These are phyloP conservation scores for Agaricus subrufescens DNA, from an alignment of 768 basidiomycete species.

Conservation along the genomic window DNA sequence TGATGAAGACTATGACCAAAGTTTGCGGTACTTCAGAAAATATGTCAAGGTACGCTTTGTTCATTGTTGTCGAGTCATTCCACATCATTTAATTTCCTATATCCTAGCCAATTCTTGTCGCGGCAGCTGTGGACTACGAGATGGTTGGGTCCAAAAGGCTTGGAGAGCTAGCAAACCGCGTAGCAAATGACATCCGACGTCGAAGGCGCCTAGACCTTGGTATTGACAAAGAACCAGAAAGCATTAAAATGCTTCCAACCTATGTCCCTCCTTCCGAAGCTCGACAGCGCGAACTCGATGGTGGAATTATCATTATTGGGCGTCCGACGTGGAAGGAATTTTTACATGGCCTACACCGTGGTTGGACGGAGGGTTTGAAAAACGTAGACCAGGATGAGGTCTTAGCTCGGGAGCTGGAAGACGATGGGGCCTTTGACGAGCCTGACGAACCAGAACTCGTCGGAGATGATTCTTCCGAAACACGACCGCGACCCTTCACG, in stretches of 20 bases:
- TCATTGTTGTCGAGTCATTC: slow-evolving; percentile 10
- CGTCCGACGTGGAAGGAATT: slow-evolving; percentile 94
- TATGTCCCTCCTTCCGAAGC: slow-evolving; percentile 48
- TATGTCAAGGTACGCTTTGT: slow-evolving; percentile 82
- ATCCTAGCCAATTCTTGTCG: slow-evolving; percentile 83
- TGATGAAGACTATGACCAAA: slow-evolving; percentile 86
- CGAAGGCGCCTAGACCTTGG: slow-evolving; percentile 67
- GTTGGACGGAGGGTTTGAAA: slow-evolving; percentile 75
- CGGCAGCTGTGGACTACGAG: slow-evolving; percentile 91
- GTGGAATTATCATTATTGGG: slow-evolving; percentile 83
- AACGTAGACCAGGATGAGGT: slow-evolving; percentile 67
- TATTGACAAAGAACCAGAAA: slow-evolving; percentile 45
- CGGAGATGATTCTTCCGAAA: slow-evolving; percentile 12
- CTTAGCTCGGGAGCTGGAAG: slow-evolving; percentile 60
- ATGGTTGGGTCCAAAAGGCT: slow-evolving; percentile 76
- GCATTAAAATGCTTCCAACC: slow-evolving; percentile 44
- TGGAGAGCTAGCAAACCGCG: slow-evolving; percentile 77
- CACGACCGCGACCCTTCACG: slow-evolving; percentile 10
- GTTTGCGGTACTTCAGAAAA: slow-evolving; percentile 87
- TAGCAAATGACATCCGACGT: slow-evolving; percentile 68
- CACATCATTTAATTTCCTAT: slow-evolving; percentile 9
- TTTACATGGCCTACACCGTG: slow-evolving; percentile 78
- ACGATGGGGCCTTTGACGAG: slow-evolving; percentile 79
- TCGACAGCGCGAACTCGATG: slow-evolving; percentile 61
- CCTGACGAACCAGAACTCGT: slow-evolving; percentile 27